Base-by-base conservation (phyloP, 1,284 basidiomycete species). In the Apiotrichum sp. region DNA sequence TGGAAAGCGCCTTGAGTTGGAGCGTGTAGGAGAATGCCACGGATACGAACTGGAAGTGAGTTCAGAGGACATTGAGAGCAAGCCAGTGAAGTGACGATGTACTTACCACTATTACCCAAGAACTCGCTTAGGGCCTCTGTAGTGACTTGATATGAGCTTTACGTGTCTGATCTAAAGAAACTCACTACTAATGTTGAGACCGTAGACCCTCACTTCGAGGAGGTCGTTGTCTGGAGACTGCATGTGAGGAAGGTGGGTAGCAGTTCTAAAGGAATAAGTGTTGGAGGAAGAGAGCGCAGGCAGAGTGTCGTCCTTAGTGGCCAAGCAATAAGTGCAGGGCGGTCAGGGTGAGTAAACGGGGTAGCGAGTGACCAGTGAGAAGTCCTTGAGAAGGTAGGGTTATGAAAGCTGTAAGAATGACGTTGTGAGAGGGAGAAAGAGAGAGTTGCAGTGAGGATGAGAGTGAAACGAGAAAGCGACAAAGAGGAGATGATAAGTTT, bases 101-200 rank as follows among this genome's bases (percentile, higher is more conserved):
- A 7, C 36, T 38, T 32, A 70, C 69, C 63, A 4, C 64, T 60
- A 16, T 59, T 59, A 35, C 64, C 58, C 52, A 73, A 69, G 65
- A 67, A 70, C 45, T 60, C 60, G 53, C 62, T 55, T 7, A 73
- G 61, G 39, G 62, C 53, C 14, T 67, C 64, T 3, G 66, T 59
- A 0, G 68, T 70, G 29, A 70, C 71, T 70, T 3, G 14, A 32
- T 58, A n/a, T 38, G 8, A 38, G 36, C 7, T 38, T 7, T 38
- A 22, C 22, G 22, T 22, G 22, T 22, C 22, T 22, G 51, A 4
- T 10, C 33, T 7, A 7, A 14, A 3, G 14, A 2, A 10, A 35
- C 59, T 42, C 33, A 58, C 59, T 58, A 42, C 52, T 61, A 40
- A 53, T 56, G 45, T 62, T 66, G 3, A 68, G 60, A 40, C 67